Conservation (phyloP, 2,329 filamentous ascomycete genomes). For the Botrytis medusae region DNA sequence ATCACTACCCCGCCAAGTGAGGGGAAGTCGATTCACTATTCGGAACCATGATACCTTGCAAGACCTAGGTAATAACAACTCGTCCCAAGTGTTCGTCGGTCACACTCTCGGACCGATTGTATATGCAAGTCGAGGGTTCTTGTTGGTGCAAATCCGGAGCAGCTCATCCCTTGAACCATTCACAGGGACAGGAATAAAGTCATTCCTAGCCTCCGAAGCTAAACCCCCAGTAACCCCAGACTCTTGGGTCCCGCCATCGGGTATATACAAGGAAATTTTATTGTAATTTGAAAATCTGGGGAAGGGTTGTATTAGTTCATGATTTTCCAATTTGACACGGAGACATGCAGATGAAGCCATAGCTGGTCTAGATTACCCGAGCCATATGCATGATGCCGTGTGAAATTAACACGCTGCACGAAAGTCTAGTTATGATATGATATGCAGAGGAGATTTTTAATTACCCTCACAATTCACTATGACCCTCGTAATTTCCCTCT, state of each 20-base stretch:
- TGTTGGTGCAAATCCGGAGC: background rate
- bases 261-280: background rate
- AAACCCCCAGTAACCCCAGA: background rate
- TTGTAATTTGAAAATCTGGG: constrained; percentile 14
- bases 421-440: background rate
- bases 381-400: constrained; percentile 19
- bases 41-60: background rate
- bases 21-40: constrained; percentile 12
- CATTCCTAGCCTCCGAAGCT: background rate
- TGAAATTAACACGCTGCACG: constrained; percentile 1
- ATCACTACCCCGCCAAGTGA: constrained; percentile 17
- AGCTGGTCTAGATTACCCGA: constrained; percentile 11
- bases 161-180: background rate
- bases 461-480: background rate
- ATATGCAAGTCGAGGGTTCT: background rate
- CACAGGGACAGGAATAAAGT: background rate
- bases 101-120: constrained; percentile 20
- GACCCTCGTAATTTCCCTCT: background rate
- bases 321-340: background rate
- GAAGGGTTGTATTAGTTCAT: background rate
- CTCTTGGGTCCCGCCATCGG: background rate
- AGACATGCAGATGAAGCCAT: background rate
- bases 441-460: background rate
- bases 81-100: constrained; percentile 4
- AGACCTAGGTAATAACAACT: background rate